A percentile compares a stretch with the other conserved stretches of the same genome.
phyloP scores from a whole-genome alignment of 331 rosid genomes.

The Malus hybrid region DNA sequence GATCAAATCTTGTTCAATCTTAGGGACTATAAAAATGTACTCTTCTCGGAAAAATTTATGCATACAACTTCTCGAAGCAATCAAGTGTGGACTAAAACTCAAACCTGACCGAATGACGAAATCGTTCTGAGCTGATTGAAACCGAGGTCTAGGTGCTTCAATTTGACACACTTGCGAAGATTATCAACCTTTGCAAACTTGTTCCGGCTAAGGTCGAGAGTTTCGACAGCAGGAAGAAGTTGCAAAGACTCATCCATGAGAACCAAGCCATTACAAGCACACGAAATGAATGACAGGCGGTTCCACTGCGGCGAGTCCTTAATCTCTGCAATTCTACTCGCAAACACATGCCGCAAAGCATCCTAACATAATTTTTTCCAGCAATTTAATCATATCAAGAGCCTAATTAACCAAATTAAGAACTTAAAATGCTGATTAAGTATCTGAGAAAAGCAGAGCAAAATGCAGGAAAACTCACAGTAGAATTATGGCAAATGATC shows the following conservation, averaged over 20 bases:
- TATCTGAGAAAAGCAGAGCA: not conserved
- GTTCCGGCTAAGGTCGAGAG: slow-evolving; percentile 93
- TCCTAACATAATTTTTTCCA: slow-evolving; percentile 37
- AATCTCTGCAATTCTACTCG: slow-evolving; percentile 87
- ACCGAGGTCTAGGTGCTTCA: slow-evolving; percentile 98
- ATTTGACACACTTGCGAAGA: slow-evolving; percentile 70
- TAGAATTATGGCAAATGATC: slow-evolving; percentile 89
- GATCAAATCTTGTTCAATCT: not conserved
- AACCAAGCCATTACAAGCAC: slow-evolving; percentile 89
- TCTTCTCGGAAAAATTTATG: not conserved
- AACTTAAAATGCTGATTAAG: not conserved
- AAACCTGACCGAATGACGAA: slow-evolving; percentile 59
- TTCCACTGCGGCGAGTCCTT: slow-evolving; percentile 82
- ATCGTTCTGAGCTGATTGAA: slow-evolving; percentile 80
- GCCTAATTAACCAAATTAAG: not conserved
- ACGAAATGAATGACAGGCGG: slow-evolving; percentile 83
- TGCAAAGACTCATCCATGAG: slow-evolving; percentile 99
- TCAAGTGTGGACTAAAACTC: not conserved
- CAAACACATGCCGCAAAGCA: slow-evolving; percentile 92
- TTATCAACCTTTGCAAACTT: slow-evolving; percentile 89
- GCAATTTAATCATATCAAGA: not conserved
- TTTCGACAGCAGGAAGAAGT: slow-evolving; percentile 86
- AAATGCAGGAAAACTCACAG: slow-evolving; percentile 41
- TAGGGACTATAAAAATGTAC: not conserved
- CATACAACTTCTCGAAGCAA: not conserved